These are phyloP conservation scores for Stachybotrys echinatus DNA, from an alignment of 2,329 filamentous ascomycete genomes.

Conservation along the genomic window DNA sequence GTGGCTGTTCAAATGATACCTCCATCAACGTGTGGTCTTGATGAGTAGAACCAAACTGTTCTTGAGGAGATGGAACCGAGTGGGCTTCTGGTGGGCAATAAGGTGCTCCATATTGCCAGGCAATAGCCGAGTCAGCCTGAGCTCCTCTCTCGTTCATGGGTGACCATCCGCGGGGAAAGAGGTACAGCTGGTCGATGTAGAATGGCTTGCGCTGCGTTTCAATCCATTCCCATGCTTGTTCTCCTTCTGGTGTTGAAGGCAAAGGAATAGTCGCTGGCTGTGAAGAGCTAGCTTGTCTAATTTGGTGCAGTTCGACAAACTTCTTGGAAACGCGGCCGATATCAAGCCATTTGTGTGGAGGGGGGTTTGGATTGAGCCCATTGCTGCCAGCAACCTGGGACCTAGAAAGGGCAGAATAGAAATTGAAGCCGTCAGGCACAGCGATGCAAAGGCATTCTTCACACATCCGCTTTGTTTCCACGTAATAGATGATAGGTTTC, in stretches of 20 bases:
- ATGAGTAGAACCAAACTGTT: no score
- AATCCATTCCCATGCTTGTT: conserved; percentile 8
- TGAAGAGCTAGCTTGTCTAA: not conserved
- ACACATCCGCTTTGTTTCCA: conserved; percentile 7
- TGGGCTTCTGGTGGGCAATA: no score
- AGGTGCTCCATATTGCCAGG: not conserved
- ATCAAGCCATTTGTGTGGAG: not conserved
- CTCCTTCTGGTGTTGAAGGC: not conserved
- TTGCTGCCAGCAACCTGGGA: not conserved
- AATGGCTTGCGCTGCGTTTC: conserved; percentile 6
- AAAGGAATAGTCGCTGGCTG: not conserved
- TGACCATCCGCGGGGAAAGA: not conserved
- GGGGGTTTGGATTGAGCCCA: not conserved
- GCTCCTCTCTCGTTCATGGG: not conserved
- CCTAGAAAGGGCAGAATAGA: not conserved
- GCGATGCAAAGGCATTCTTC: not conserved
- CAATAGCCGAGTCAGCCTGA: not conserved
- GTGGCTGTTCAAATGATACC: not conserved
- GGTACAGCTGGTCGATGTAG: conserved; percentile 10
- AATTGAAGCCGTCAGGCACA: not conserved
- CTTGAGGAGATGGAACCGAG: no score
- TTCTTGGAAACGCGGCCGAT: no score
- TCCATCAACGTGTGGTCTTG: not conserved
- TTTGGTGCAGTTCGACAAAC: not conserved
- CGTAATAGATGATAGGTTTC: not conserved